Evolutionary conservation across 2,329 filamentous ascomycete species (phyloP), one percentile per base, ranked within the genome.

Genomic region (Byssothecium circinans): DNA sequence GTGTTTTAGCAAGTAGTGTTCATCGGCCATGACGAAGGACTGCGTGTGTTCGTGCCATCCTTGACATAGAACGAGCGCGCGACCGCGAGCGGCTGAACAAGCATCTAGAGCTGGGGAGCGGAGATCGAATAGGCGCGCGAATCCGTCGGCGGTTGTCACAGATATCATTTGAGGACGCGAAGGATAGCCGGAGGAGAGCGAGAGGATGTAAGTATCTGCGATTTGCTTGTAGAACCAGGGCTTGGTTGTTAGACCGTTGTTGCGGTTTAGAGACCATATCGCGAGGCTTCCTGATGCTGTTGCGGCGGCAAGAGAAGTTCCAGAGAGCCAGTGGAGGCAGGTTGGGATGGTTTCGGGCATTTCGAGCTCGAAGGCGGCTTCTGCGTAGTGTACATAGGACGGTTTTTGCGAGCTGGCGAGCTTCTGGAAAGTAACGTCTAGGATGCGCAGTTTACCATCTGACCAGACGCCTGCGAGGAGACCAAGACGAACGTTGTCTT

Each of bases 1-100:
- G 8, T 77, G 69, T 19, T 78, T 73, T 4, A 79, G 62, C 22
- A 75, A 75, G 49, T 78, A 77, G 45, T 76, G 76, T 47, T 84
- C 82, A 47, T 85, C 82, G 12, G 75, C 72, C 38, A 74, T 75
- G 39, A 83, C 55, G 47, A 81, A 78, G 6, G 75, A 73, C 38
- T 83, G 80, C 2, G 78, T 72, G 40, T 77, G 72, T 19, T 84
- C 81, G 39, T 80, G 77, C 74, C 81, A 86, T 15, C 73, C 69
- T 34, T 83, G 67, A 29, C 76, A 69, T 4, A 70, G 56, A 18
- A 74, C 72, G 4, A 78, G 75, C 12, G 80, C 70, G 39, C 82
- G 77, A 43, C 74, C 73, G 36, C 81, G 80, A 17, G 70, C 68
- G 0, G 76, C 71, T 23, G 72, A 66, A 2, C 74, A 68, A 5